These are phyloP conservation scores for Pleurotus salmoneostramineus DNA, from an alignment of 768 basidiomycete species.

Conservation along the genomic window DNA sequence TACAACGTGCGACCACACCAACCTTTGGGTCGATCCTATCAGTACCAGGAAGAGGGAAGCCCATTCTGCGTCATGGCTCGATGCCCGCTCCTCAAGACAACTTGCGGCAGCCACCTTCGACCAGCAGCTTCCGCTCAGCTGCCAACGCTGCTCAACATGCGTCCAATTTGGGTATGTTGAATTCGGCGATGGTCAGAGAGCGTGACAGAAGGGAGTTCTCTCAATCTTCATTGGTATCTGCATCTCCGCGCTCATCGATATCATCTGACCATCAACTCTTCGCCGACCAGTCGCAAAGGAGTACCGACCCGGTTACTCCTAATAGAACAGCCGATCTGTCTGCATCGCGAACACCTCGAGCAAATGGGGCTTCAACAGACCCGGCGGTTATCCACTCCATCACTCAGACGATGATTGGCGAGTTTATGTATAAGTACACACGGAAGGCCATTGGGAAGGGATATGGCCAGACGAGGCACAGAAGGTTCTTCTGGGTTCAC, in stretches of 20 bases:
- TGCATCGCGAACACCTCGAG: constrained; percentile 26
- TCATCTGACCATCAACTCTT: constrained; percentile 71
- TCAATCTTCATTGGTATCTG: constrained; percentile 66
- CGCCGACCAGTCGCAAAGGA: constrained; percentile 31
- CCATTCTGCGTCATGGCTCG: constrained; percentile 58
- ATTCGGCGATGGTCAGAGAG: constrained; percentile 49
- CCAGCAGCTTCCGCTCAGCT: constrained; percentile 79
- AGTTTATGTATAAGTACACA: constrained; percentile 98
- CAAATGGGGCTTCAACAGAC: constrained; percentile 62
- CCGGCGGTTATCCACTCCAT: constrained; percentile 92
- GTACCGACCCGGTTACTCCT: constrained; percentile 39
- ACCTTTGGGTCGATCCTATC: constrained; percentile 65
- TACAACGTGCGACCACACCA: constrained; percentile 88
- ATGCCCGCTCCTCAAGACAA: constrained; percentile 67
- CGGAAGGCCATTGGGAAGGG: constrained; percentile 86
- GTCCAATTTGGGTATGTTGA: constrained; percentile 32
- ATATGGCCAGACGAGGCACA: constrained; percentile 85
- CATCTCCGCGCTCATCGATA: constrained; percentile 78
- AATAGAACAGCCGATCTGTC: constrained; percentile 41
- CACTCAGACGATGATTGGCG: constrained; percentile 99
- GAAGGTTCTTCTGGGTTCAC: constrained; percentile 99
- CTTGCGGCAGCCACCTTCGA: constrained; percentile 71
- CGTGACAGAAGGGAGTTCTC: constrained; percentile 58
- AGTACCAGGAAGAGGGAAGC: constrained; percentile 43
- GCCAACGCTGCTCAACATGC: constrained; percentile 52